A percentile compares a stretch with the other conserved stretches of the same genome.
These are phyloP conservation scores for Puccinia horiana DNA, from an alignment of 1,284 basidiomycete species.

Conservation along the genomic window DNA sequence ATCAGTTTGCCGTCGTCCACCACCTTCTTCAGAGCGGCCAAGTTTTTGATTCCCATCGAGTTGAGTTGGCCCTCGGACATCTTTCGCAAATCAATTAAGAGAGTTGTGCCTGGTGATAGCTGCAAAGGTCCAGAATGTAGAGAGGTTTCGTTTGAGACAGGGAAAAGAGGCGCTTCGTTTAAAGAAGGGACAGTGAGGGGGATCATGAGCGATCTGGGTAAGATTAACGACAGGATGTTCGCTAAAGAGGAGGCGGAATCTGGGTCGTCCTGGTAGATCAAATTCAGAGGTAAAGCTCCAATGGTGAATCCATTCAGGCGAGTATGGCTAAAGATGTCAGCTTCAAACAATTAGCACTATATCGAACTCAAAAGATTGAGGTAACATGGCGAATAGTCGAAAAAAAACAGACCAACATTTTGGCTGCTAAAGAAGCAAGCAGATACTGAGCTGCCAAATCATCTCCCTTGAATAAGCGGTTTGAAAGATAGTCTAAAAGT, in stretches of 20 bases:
- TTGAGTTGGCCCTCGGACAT: conserved; percentile 39
- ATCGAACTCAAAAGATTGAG: background rate
- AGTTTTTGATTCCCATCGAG: conserved; percentile 39
- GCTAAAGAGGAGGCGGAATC: conserved; percentile 11
- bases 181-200: conserved; percentile 20
- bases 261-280: conserved; percentile 29
- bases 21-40: conserved; percentile 49
- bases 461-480: conserved; percentile 30
- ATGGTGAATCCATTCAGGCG: conserved; percentile 30
- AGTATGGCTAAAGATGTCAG: conserved; percentile 36
- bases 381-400: background rate
- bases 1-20: conserved; percentile 52
- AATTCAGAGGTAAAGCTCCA: conserved; percentile 40
- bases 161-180: conserved; percentile 32
- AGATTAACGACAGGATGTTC: conserved; percentile 4
- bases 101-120: conserved; percentile 21
- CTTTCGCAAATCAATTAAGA: conserved; percentile 26
- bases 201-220: conserved; percentile 19
- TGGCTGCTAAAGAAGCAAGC: conserved; percentile 12
- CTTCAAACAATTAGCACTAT: background rate
- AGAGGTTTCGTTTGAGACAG: conserved; percentile 33
- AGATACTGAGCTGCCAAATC: conserved; percentile 41
- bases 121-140: conserved; percentile 38
- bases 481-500: conserved; percentile 26
- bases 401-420: conserved; percentile 26